A percentile compares a stretch with the other conserved stretches of the same genome.
These are phyloP conservation scores for Closterium sp. DNA, from an alignment of 139 green algal genomes.

Conservation along the genomic window DNA sequence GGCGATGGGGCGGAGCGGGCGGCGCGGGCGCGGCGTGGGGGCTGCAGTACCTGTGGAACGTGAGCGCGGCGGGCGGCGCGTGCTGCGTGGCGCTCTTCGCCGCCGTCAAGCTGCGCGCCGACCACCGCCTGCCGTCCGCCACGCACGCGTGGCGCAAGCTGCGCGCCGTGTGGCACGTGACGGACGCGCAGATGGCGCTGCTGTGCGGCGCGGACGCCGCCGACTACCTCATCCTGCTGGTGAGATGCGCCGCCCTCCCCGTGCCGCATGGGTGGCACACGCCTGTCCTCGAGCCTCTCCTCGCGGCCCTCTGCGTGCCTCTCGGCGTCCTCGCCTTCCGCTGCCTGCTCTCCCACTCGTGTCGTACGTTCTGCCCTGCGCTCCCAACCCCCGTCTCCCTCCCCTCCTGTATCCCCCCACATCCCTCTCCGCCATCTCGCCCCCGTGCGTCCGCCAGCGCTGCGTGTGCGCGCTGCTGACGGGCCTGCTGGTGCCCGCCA, in stretches of 20 bases:
- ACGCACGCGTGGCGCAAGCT: slow-evolving; percentile 26
- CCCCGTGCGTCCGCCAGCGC: neutral
- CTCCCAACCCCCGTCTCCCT: too few relatives aligned
- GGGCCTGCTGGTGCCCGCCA: neutral
- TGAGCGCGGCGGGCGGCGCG: slow-evolving; percentile 19
- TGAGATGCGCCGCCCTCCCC: too few relatives aligned
- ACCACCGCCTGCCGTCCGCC: slow-evolving; percentile 26
- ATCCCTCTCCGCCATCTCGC: neutral
- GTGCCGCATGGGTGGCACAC: too few relatives aligned
- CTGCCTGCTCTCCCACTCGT: too few relatives aligned
- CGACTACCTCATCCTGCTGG: slow-evolving; percentile 40
- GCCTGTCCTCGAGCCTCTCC: too few relatives aligned
- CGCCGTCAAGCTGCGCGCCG: slow-evolving; percentile 34
- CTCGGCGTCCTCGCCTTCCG: too few relatives aligned
- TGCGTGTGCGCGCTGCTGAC: neutral
- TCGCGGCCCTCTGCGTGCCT: too few relatives aligned
- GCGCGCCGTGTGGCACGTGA: slow-evolving; percentile 30
- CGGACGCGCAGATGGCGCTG: slow-evolving; percentile 32
- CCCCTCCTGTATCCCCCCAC: neutral
- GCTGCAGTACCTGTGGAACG: slow-evolving; percentile 28
- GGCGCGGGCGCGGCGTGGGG: neutral
- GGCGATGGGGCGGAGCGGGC: neutral
- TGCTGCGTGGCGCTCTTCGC: slow-evolving; percentile 39
- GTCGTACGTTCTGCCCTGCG: too few relatives aligned
- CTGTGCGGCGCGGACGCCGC: slow-evolving; percentile 41